Evolutionary conservation across 371 early-diverging fungal species (phyloP), one percentile per base, ranked within the genome.

Genomic region (Apophysomyces variabilis): DNA sequence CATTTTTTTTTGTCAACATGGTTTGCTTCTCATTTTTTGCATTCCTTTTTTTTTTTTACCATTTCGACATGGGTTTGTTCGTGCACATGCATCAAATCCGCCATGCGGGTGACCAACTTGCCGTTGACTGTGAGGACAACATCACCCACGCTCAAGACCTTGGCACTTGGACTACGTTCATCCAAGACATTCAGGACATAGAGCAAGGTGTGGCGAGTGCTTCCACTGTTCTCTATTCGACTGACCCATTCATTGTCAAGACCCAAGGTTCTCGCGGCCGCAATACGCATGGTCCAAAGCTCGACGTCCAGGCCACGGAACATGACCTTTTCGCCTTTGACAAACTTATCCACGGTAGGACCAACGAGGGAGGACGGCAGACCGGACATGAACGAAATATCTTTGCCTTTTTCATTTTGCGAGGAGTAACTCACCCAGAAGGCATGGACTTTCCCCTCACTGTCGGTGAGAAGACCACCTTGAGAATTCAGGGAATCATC

Each of bases 71-170:
- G 16, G 41, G 67, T 67, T 14, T 69, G 56, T 41, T 74, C 67
- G 9, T 73, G 71, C 5, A 79, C 66, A 35, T 72, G 70, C 41
- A 69, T 78, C 62, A 96, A 69, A 63, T 95, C 91, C 26, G 76
- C 73, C 82, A 95, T 88, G 6, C 90, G 77, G 7, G 90, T 90
- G 2, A 93, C 87, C 13, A 86, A 69, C 13, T 80, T 64, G 21
- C 91, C 93, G 59, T 93, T 81, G 38, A 94, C 77, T 41, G 89
- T 86, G n/a, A 96, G 76, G n/a, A 97, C 81, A 35, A 96, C 75
- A 70, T 97, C 98, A 38, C 95, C 93, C 0, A 93, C 93, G 66
- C 88, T 78, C 61, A 92, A 70, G 6, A 87, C 79, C 64, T 77
- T 74, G 26, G 89, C 82, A 1, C 89, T 87, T 3, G 83, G 82